Percentiles rank a stretch among this genome's conserved stretches.
Conservation (phyloP, 352 stramenopile genomes). For the Chrysophaeum taylorii region DNA sequence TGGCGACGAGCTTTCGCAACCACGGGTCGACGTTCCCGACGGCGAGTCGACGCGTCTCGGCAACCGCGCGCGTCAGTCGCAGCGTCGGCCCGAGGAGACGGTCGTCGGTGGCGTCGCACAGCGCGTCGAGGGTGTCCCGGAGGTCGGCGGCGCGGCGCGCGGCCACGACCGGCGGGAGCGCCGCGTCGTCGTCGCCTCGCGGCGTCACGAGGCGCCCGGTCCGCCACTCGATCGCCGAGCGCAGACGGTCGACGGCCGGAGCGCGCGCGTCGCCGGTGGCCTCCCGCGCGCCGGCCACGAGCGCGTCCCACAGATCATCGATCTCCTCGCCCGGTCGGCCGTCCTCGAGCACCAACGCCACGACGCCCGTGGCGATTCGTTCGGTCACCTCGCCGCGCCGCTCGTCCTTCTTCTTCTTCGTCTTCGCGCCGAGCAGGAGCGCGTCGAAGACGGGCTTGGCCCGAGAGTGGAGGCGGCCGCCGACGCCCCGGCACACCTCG, state of each 20-base stretch:
- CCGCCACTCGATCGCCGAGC: not conserved
- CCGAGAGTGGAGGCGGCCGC: not conserved
- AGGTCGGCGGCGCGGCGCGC: not conserved
- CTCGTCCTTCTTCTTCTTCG: not conserved
- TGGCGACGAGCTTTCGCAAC: too few species aligned
- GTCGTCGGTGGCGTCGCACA: not conserved
- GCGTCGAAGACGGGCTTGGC: not conserved
- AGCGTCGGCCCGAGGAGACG: too few species aligned
- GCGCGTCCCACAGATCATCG: not conserved
- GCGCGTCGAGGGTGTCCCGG: not conserved
- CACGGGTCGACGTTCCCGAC: too few species aligned
- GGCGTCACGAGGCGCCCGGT: not conserved
- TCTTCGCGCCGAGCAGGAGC: not conserved
- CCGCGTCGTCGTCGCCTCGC: not conserved
- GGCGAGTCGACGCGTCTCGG: not conserved
- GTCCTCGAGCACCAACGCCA: not conserved
- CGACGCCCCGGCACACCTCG: not conserved
- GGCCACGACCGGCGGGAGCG: not conserved
- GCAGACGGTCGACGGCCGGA: not conserved
- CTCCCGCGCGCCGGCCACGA: not conserved
- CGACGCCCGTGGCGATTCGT: too few species aligned
- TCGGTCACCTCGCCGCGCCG: not conserved
- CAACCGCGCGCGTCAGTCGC: not conserved
- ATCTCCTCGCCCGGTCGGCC: not conserved
- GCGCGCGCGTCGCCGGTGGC: too few species aligned